Evolutionary conservation across 257 asterid species (phyloP).

Genomic region (Handroanthus guayacan): DNA sequence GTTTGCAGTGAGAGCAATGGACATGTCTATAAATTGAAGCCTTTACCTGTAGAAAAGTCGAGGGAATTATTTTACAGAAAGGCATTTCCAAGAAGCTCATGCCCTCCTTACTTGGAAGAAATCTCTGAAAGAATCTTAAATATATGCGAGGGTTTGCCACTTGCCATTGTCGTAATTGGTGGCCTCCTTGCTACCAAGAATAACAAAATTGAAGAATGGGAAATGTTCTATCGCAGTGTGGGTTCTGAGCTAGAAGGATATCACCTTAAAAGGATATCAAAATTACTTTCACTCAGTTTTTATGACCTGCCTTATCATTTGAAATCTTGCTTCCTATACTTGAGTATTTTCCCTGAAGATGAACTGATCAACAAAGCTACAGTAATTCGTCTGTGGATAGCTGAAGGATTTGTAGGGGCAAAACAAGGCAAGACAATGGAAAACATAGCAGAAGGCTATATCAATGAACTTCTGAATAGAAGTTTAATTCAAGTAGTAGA

Average conservation of each 20-base stretch:
- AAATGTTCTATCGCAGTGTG: constrained; percentile 22
- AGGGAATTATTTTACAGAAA: constrained; percentile 12
- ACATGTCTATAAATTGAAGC: constrained; percentile 25
- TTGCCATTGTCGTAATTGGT: constrained; percentile 5
- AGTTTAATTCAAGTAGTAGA: not conserved
- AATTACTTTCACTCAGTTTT: constrained; percentile 28
- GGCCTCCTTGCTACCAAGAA: not conserved
- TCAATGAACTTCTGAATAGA: not conserved
- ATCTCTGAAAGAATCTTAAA: not conserved
- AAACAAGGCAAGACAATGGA: not conserved
- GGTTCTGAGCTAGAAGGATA: constrained; percentile 35
- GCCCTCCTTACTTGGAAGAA: constrained; percentile 12
- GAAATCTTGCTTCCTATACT: constrained; percentile 9
- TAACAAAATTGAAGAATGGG: not conserved
- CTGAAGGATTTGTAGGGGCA: constrained; percentile 39
- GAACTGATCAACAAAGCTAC: not conserved
- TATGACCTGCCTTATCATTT: constrained; percentile 30
- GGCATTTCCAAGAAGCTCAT: constrained; percentile 29
- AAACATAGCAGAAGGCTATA: not conserved
- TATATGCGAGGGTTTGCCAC: constrained; percentile 16
- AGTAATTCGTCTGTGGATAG: constrained; percentile 35
- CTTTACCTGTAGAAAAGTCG: constrained; percentile 20
- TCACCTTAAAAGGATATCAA: not conserved
- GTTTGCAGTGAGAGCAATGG: constrained; percentile 22
- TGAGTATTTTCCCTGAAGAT: constrained; percentile 37